phyloP scores from a whole-genome alignment of 768 basidiomycete genomes.

The Russula dissimulans region DNA sequence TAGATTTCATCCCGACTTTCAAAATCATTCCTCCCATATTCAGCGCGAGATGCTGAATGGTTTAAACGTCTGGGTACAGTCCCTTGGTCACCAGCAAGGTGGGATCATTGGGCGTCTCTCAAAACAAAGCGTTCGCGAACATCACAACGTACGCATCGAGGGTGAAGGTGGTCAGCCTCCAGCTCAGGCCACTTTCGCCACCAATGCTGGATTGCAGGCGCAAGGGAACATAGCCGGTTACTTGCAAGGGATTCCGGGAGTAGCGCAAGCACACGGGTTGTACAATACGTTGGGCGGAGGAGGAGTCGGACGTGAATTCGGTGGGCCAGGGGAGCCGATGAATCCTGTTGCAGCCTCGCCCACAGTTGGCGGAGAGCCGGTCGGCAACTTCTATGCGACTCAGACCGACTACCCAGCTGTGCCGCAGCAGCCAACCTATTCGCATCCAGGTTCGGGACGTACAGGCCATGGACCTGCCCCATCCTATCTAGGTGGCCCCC shows the following conservation, averaged over 20 bases:
- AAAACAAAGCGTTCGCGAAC: conserved; percentile 60
- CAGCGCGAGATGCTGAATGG: conserved; percentile 70
- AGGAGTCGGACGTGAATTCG: conserved; percentile 11
- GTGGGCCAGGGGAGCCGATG: background rate
- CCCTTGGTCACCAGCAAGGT: conserved; percentile 38
- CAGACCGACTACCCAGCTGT: background rate
- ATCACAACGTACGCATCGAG: conserved; percentile 55
- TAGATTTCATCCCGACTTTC: conserved; percentile 83
- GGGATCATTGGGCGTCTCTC: conserved; percentile 47
- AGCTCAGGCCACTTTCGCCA: conserved; percentile 40
- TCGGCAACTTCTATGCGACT: conserved; percentile 1
- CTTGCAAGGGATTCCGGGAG: conserved; percentile 38
- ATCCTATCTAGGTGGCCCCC: background rate
- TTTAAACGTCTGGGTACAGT: conserved; percentile 53
- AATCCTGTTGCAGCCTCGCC: background rate
- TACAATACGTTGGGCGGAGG: conserved; percentile 27
- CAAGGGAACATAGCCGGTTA: conserved; percentile 43
- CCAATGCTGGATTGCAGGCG: conserved; percentile 38
- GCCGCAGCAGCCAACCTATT: background rate
- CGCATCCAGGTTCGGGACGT: background rate
- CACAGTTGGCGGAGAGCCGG: background rate
- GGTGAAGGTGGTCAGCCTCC: conserved; percentile 43
- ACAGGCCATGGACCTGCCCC: background rate
- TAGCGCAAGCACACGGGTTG: conserved; percentile 33
- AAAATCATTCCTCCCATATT: conserved; percentile 49